Evolutionary conservation across 1,139 yeast species (phyloP), one percentile per base, ranked within the genome.

Genomic region (Diutina siamensis): DNA sequence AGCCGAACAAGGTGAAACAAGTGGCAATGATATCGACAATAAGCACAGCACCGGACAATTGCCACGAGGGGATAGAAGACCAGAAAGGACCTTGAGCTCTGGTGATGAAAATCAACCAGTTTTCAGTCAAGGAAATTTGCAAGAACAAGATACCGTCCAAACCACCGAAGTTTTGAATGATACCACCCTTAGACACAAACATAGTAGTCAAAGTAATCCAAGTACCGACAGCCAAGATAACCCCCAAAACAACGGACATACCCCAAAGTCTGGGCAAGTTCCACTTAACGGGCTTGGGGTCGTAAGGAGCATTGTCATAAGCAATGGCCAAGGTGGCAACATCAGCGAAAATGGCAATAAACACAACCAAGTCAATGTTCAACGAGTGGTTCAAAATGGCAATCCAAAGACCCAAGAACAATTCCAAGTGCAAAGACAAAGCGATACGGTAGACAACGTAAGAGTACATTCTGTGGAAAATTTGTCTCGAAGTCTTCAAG

Each of bases 401-500:
- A 78, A 86, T 83, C 94, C 95, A 86, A 65, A 85, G 73, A 74
- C 94, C 95, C 61, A 86, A 74, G 82, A 85, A 86, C 61, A 86
- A 70, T 74, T 86, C 95, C 78, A 86, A 82, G 72, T 86, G 95
- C 67, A 86, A 76, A 52, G 94, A 85, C 66, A 86, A 74, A 67
- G 95, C 95, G 67, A 86, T 86, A 77, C 95, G 87, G 88, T 86
- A 86, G 63, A 84, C 94, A 74, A 86, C 94, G 71, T 86, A 86
- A 61, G 95, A 79, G 78, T 86, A 84, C 95, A 86, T 86, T 79
- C 95, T 82, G 89, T 86, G 95, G 94, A 86, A 86, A 83, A 86
- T 86, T 73, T 85, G 95, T 76, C 95, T 78, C 55, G 95, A 85
- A 57, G 94, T 84, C 80, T 86, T 85, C 69, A 86, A 76, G 63